Conservation (phyloP, 805 yeast genomes). For the baker's yeast (Saccharomyces cerevisiae) region DNA sequence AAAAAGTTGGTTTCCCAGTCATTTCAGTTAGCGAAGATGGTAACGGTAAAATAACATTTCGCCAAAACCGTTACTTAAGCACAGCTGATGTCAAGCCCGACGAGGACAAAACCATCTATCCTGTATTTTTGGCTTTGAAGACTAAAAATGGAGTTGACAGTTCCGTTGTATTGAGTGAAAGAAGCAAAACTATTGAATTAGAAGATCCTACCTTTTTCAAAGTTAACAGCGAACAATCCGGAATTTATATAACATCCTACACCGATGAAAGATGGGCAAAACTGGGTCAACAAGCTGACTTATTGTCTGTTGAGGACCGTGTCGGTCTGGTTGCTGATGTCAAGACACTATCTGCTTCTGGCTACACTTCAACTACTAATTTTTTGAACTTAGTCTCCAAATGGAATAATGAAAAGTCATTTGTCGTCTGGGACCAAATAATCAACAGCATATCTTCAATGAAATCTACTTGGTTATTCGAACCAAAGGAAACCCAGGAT, state of each 20-base stretch:
- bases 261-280: conserved; percentile 60
- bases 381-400: conserved; percentile 50
- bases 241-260: conserved; percentile 69
- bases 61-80: conserved; percentile 66
- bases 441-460: conserved; percentile 41
- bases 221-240: conserved; percentile 65
- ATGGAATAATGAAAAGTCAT: conserved; percentile 53
- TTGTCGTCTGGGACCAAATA: conserved; percentile 62
- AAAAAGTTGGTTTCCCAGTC: conserved; percentile 70
- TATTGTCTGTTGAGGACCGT: conserved; percentile 66
- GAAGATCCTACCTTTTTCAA: conserved; percentile 47
- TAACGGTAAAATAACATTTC: conserved; percentile 40
- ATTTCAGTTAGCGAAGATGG: conserved; percentile 54
- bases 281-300: conserved; percentile 49
- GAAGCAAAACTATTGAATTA: conserved; percentile 40
- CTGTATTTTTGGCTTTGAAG: conserved; percentile 60
- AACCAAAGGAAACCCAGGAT: conserved; percentile 37
- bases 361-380: conserved; percentile 54
- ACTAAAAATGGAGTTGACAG: conserved; percentile 54
- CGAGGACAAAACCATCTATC: conserved; percentile 62
- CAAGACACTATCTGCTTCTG: conserved; percentile 60
- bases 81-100: conserved; percentile 72
- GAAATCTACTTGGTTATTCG: conserved; percentile 49
- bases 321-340: conserved; percentile 79
- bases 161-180: conserved; percentile 44